Evolutionary conservation across 257 asterid species (phyloP), one percentile per base, ranked within the genome.

Genomic region (Gardenia jasminoides): DNA sequence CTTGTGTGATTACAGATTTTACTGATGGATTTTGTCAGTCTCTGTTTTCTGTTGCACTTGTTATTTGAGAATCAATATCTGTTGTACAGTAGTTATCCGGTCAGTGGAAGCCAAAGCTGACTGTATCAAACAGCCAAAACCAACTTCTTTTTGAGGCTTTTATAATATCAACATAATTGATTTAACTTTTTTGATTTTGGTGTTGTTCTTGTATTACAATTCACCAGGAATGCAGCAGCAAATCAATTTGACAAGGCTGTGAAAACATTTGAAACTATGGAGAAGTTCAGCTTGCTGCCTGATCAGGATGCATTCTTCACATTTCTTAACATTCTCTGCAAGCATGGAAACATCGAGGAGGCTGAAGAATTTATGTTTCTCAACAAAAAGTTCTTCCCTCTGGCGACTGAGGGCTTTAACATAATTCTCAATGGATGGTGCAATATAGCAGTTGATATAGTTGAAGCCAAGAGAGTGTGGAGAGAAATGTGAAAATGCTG

Each of bases 401-500:
- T 92, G 82, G 97, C 86, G 82, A 88, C 89, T 1, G 91, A 92
- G 70, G 84, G 93, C 81, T 95, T 93, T 69, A 95, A 95, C 86
- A 84, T 95, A 76, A 90, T 95, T 74, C 97, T 95, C 78, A 82
- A 91, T 33, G 97, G 96, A 70, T 95, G 98, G 99, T 95, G 97
- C 58, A 89, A 91, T 82, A 79, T 90, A 77, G 78, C 85, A 24
- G 80, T 82, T 4, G 99, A 95, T 83, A 80, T 92, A 83, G 72
- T 67, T 28, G 94, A 93, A 88, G 93, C 98, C 86, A 95, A 93
- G 87, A 88, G 99, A 81, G 79, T 95, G 67, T 95, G 99, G 99
- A 87, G 97, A 59, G 98, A 93, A 82, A 90, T 95, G 99, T 88
- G 97, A 69, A 95, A 88, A 83, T 88, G 87, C 79, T 95, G 99